Evolutionary conservation across 1,139 yeast species (phyloP), one percentile per base, ranked within the genome.

Genomic region (Magnusiomyces suaveolens): DNA sequence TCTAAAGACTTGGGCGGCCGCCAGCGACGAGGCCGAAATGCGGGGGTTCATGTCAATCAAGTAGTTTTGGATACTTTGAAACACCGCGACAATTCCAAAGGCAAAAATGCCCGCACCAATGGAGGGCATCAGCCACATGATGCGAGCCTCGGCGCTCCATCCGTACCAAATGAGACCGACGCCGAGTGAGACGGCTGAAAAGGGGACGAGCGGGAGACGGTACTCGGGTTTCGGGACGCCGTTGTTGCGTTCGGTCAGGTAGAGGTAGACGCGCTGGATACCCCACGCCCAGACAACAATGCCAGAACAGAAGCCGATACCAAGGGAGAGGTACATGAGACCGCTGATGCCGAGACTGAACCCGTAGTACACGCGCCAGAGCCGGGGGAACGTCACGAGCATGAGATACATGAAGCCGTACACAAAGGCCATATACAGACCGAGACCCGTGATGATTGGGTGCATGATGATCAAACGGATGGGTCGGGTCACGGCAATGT

Each of bases 1-100:
- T 57, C 87, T 67, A 64, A 80, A 80, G 48, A 81, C 78, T 0
- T 84, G 80, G 0, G 83, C 82, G 0, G 86, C 83, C 2, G 84
- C 84, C 50, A 81, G 65, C 1, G 71, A 64, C 26, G 81, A 75
- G 1, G 86, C 85, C 8, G 84, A 78, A 60, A 78, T 80, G 58
- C 83, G 72, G 43, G 82, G 82, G 63, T 81, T 81, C 82, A 82
- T 81, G 61, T 82, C 84, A 52, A 82, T 81, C 55, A 82, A 68
- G 60, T 82, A 82, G 60, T 76, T 76, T 63, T 81, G 86, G 59
- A 81, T 78, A 41, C 80, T 71, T 61, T 79, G 83, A 66, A 82
- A 81, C 12, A 80, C 78, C 3, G 80, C 80, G 46, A 81, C 75
- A 25, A 82, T 73, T 2, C 82, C 80, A 60, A 78, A 74, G 2